Percentiles rank a stretch among this genome's conserved stretches.
Conservation (phyloP, 2,329 filamentous ascomycete species). For the Aspergillus ochraceus region DNA sequence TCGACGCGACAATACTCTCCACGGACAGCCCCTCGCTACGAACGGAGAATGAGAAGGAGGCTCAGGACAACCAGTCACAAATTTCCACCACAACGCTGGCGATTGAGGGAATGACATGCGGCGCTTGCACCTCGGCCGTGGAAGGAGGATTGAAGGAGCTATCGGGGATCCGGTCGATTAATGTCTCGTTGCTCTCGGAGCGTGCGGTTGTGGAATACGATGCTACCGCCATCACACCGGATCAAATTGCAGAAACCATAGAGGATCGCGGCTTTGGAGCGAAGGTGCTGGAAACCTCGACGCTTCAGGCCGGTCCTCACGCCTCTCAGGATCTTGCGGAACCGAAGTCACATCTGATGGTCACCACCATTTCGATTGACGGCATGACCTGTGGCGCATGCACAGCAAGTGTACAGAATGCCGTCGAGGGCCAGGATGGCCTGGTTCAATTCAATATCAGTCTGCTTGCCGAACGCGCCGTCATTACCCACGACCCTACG, state of each 20-base stretch:
- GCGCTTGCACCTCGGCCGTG: conserved; percentile 82
- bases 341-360: conserved; percentile 49
- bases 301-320: conserved; percentile 35
- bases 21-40: conserved; percentile 68
- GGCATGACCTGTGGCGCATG: conserved; percentile 98
- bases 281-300: conserved; percentile 70
- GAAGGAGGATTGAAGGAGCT: conserved; percentile 78
- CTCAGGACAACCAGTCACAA: conserved; percentile 28
- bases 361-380: conserved; percentile 84
- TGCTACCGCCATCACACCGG: conserved; percentile 52
- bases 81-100: conserved; percentile 71
- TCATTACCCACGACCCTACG: conserved; percentile 76
- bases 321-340: conserved; percentile 33
- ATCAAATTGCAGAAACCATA: conserved; percentile 58
- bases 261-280: conserved; percentile 77
- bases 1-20: conserved; percentile 85
- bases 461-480: conserved; percentile 85
- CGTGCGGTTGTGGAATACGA: conserved; percentile 85
- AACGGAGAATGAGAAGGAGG: conserved; percentile 36
- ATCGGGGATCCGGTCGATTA: conserved; percentile 71
- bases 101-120: conserved; percentile 87
- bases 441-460: conserved; percentile 91
- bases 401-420: conserved; percentile 84
- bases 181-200: conserved; percentile 80
- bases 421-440: conserved; percentile 75